Evolutionary conservation across 495 filamentous ascomycete species (phyloP).

Genomic region (Sordaria brevicollis): DNA sequence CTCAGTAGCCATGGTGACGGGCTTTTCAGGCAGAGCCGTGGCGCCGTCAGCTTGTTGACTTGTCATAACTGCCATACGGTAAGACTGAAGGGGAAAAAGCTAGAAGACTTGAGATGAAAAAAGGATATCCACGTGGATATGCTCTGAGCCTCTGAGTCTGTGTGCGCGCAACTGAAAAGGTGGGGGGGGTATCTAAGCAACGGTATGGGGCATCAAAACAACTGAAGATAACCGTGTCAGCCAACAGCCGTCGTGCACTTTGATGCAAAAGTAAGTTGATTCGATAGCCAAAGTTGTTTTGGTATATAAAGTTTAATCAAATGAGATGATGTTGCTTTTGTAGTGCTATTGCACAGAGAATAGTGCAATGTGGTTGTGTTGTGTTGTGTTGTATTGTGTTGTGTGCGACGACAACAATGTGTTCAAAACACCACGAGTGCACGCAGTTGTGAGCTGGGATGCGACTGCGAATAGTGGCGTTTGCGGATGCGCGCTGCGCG

Average conservation of each 20-base stretch:
- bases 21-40: constrained; percentile 36
- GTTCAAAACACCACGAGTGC: background rate
- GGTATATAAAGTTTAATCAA: background rate
- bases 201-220: background rate
- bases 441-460: background rate
- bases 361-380: background rate
- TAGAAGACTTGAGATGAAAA: constrained; percentile 25
- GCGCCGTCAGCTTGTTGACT: constrained; percentile 34
- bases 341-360: background rate
- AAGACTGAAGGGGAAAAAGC: constrained; percentile 6
- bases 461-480: constrained; percentile 1
- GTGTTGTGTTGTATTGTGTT: no score
- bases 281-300: background rate
- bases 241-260: background rate
- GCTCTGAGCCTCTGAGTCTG: background rate
- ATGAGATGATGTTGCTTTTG: background rate
- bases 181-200: background rate
- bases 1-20: constrained; percentile 31
- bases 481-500: constrained; percentile 3
- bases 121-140: constrained; percentile 5
- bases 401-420: background rate
- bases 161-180: background rate
- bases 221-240: background rate
- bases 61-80: constrained; percentile 47
- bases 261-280: background rate